These are phyloP conservation scores for Ganoderma leucocontextum DNA, from an alignment of 1,284 basidiomycete genomes.

Conservation along the genomic window DNA sequence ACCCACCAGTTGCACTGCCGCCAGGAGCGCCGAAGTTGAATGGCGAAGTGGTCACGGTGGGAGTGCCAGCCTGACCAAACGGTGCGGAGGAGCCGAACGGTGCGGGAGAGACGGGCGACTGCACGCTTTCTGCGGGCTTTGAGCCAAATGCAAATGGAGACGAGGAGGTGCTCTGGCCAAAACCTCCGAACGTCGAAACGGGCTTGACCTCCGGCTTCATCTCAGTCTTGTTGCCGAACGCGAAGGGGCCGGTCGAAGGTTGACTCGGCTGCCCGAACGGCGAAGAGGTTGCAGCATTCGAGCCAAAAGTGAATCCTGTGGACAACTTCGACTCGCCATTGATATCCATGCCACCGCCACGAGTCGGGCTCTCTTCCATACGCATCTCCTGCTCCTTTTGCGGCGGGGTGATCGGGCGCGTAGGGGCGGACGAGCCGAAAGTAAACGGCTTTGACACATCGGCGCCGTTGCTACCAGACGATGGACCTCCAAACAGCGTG, in stretches of 20 bases:
- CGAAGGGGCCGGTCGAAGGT: slow-evolving; percentile 30
- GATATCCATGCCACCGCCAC: slow-evolving; percentile 40
- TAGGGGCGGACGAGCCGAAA: slow-evolving; percentile 33
- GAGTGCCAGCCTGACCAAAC: slow-evolving; percentile 34
- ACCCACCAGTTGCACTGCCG: slow-evolving; percentile 32
- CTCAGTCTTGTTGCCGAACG: slow-evolving; percentile 34
- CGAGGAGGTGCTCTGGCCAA: slow-evolving; percentile 27
- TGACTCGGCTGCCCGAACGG: slow-evolving; percentile 38
- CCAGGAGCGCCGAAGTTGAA: slow-evolving; percentile 38
- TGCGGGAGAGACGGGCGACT: slow-evolving; percentile 31
- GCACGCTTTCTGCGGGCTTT: slow-evolving; percentile 35
- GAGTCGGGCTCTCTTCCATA: slow-evolving; percentile 49
- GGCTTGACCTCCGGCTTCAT: slow-evolving; percentile 35
- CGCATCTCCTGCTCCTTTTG: slow-evolving; percentile 41
- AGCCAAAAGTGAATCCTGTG: slow-evolving; percentile 34
- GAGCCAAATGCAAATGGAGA: slow-evolving; percentile 38
- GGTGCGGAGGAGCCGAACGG: slow-evolving; percentile 33
- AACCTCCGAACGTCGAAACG: slow-evolving; percentile 31
- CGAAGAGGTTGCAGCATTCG: slow-evolving; percentile 27
- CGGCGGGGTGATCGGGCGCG: slow-evolving; percentile 40
- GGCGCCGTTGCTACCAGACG: slow-evolving; percentile 28
- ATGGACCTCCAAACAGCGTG: slow-evolving; percentile 30
- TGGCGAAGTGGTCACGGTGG: slow-evolving; percentile 27
- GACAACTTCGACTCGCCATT: slow-evolving; percentile 34
- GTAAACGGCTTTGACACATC: slow-evolving; percentile 37